Conservation (phyloP, 2,329 filamentous ascomycete genomes). For the Epichloe brachyelytri region DNA sequence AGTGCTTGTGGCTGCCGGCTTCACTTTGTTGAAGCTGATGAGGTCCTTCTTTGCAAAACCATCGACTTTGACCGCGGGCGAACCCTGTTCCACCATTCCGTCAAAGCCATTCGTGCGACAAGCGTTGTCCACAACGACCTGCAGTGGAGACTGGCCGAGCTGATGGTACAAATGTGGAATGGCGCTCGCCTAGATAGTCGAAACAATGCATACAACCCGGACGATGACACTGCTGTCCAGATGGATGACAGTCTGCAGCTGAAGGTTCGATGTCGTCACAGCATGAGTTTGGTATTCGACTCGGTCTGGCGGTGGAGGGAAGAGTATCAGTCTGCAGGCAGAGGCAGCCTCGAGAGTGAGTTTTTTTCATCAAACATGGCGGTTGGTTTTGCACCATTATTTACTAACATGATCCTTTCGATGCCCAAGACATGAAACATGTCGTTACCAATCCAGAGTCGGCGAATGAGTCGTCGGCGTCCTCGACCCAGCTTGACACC, state of each 20-base stretch:
- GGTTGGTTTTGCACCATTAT: neutral
- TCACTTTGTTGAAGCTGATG: conserved; percentile 66
- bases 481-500: conserved; percentile 50
- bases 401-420: conserved; percentile 1
- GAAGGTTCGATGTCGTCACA: conserved; percentile 72
- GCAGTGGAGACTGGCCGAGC: conserved; percentile 64
- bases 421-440: conserved; percentile 56
- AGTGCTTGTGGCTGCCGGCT: conserved; percentile 72
- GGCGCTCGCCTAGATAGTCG: conserved; percentile 42
- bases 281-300: conserved; percentile 76
- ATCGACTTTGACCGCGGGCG: conserved; percentile 57
- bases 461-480: conserved; percentile 57
- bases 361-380: conserved; percentile 5
- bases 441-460: conserved; percentile 70
- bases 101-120: conserved; percentile 56
- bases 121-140: conserved; percentile 69
- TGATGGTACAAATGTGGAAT: conserved; percentile 84
- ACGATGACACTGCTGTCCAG: conserved; percentile 34
- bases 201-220: conserved; percentile 32
- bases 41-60: conserved; percentile 59
- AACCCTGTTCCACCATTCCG: conserved; percentile 56
- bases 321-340: conserved; percentile 59
- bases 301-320: conserved; percentile 79
- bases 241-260: conserved; percentile 63
- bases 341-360: conserved; percentile 59